These are phyloP conservation scores for Solanum chmielewskii DNA, from an alignment of 257 asterid species.

Conservation along the genomic window DNA sequence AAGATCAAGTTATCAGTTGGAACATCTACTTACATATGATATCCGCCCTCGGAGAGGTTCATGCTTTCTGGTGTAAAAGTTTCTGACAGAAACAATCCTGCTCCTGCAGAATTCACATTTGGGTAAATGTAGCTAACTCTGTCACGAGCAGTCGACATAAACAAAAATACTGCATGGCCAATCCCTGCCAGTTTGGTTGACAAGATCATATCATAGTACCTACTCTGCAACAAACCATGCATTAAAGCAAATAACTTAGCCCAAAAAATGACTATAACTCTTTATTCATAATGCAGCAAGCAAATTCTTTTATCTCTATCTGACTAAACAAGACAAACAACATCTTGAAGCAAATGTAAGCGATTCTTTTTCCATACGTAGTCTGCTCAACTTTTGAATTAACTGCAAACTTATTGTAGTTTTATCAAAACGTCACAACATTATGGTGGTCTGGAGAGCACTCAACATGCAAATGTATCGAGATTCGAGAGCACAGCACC, in stretches of 20 bases:
- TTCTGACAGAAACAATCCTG: conserved; percentile 61
- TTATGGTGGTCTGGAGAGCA: neutral
- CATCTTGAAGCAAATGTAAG: neutral
- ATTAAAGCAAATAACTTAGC: neutral
- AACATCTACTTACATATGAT: conserved; percentile 37
- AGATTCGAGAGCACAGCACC: neutral
- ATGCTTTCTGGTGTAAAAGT: conserved; percentile 45
- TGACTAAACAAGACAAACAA: too few species aligned
- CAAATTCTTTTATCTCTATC: neutral
- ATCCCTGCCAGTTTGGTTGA: conserved; percentile 79
- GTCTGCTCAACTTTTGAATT: neutral
- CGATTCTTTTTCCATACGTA: neutral
- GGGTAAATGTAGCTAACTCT: conserved; percentile 75
- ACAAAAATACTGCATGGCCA: conserved; percentile 78
- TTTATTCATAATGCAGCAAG: too few species aligned
- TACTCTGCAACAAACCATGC: conserved; percentile 35
- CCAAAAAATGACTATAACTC: neutral
- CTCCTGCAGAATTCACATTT: conserved; percentile 75
- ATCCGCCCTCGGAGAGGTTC: conserved; percentile 73
- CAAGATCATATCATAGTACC: conserved; percentile 70
- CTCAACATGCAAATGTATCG: neutral
- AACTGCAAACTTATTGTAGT: neutral
- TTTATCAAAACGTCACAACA: neutral
- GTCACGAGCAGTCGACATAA: conserved; percentile 72
- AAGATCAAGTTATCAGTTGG: neutral